Evolutionary conservation across 1,284 basidiomycete genomes (phyloP), one percentile per base, ranked within the genome.

Genomic region (Microbotryum saponariae): DNA sequence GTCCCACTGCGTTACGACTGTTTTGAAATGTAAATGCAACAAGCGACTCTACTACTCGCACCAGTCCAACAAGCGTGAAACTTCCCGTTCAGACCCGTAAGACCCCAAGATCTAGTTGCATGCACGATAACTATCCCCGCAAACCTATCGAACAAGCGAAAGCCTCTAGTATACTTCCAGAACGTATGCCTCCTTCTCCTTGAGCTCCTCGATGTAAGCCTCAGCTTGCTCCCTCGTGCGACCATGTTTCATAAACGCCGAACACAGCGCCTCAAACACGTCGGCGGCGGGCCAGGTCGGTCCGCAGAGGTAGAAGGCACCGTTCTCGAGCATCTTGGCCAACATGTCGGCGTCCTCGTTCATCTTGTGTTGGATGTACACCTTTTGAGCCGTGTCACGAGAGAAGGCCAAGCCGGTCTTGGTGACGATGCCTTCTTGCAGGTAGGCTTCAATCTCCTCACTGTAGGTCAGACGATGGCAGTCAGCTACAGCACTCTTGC

Each of bases 311-410:
- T 94, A 97, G 78, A 98, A 98, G 72, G 87, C 89, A 25, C 84
- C 79, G 44, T 77, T 72, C 31, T 75, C 71, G 60, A 97, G 78
- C 82, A 89, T 84, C 68, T 82, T 77, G 58, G 85, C 86, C 45
- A 98, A 82, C 56, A 81, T 78, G 71, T 84, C 81, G 49, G 87
- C 87, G 75, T 98, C 91, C 74, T 94, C 86, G 61, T 85, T 79
- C 88, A 98, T 98, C 82, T 91, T 93, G 81, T 98, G 89, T 77
- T 98, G 94, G 74, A 98, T 98, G 78, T 98, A 98, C 53, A 96
- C 86, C 78, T 98, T 98, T 75, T 86, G 71, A 60, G 83, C 83
- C 6, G 86, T 84, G 76, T 98, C 96, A 70, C 96, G 87, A 51
- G 94, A 97, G 82, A 98, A 98, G 27, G 96, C 96, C 54, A 98